phyloP scores from a whole-genome alignment of 768 basidiomycete species.

The Lactifluus rugatus region DNA sequence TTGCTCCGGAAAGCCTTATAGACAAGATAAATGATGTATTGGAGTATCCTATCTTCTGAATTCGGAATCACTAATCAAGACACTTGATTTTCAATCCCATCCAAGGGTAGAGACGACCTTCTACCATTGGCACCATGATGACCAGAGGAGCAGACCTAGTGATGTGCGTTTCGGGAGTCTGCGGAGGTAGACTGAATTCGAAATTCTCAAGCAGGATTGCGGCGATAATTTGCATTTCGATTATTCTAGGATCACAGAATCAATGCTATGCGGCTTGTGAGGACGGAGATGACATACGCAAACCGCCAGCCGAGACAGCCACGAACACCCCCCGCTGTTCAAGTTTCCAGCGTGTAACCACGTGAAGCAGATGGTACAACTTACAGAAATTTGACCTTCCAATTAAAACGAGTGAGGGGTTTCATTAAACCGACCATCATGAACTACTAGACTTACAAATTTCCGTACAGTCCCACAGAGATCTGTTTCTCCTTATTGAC shows the following conservation, averaged over 20 bases:
- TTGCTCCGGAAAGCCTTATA: too few relatives aligned
- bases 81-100: conserved; percentile 28
- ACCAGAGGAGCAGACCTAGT: conserved; percentile 26
- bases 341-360: neutral
- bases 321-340: conserved; percentile 16
- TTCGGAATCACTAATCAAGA: neutral
- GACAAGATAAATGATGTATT: neutral
- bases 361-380: neutral
- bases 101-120: conserved; percentile 24
- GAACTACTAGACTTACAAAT: conserved; percentile 14
- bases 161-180: conserved; percentile 23
- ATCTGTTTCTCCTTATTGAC: conserved; percentile 18
- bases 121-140: conserved; percentile 29
- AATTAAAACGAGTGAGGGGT: neutral
- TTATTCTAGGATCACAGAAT: conserved; percentile 20
- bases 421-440: too few relatives aligned
- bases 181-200: conserved; percentile 26
- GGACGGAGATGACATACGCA: conserved; percentile 21
- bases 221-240: conserved; percentile 29
- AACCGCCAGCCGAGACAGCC: conserved; percentile 24
- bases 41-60: neutral
- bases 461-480: conserved; percentile 18
- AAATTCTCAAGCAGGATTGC: conserved; percentile 31
- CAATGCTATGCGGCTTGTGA: neutral
- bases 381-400: conserved; percentile 4